Percentiles rank a stretch among this genome's conserved stretches.
phyloP scores from a whole-genome alignment of 345 rosid species.

The Erysimum cheiranthoides region DNA sequence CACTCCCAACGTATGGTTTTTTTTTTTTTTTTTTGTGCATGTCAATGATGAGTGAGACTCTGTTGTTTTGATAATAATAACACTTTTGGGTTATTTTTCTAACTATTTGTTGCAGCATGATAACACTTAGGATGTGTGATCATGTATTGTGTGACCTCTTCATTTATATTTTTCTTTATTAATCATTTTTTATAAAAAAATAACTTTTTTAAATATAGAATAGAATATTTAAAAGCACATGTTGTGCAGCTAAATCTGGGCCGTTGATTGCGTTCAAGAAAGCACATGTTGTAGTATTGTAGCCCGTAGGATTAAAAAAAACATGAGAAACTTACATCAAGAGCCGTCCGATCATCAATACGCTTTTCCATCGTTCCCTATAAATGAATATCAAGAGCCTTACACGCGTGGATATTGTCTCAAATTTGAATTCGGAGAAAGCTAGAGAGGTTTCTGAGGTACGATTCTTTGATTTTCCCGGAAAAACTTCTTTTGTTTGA shows the following conservation, averaged over 20 bases:
- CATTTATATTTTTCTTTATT: too few relatives aligned
- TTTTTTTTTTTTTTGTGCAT: too few relatives aligned
- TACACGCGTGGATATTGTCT: background rate
- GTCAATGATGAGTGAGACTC: too few relatives aligned
- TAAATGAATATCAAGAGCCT: conserved; percentile 29
- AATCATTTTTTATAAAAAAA: too few relatives aligned
- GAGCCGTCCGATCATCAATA: conserved; percentile 38
- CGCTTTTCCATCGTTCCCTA: conserved; percentile 30
- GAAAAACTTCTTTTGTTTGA: background rate
- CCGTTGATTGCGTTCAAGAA: conserved; percentile 24
- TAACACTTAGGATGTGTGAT: too few relatives aligned
- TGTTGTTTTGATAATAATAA: too few relatives aligned
- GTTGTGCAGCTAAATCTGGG: background rate
- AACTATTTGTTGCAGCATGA: too few relatives aligned
- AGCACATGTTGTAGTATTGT: conserved; percentile 34
- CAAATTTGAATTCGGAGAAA: conserved; percentile 24
- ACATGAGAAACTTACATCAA: conserved; percentile 43
- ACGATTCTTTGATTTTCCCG: background rate
- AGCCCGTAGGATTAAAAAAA: conserved; percentile 34
- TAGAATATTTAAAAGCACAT: too few relatives aligned
- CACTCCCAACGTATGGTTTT: too few relatives aligned
- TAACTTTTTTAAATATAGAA: too few relatives aligned
- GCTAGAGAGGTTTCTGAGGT: conserved; percentile 25
- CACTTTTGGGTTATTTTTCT: too few relatives aligned
- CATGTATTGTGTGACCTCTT: too few relatives aligned